Evolutionary conservation across 1,284 basidiomycete species (phyloP).

Genomic region (Kwoniella shivajii): DNA sequence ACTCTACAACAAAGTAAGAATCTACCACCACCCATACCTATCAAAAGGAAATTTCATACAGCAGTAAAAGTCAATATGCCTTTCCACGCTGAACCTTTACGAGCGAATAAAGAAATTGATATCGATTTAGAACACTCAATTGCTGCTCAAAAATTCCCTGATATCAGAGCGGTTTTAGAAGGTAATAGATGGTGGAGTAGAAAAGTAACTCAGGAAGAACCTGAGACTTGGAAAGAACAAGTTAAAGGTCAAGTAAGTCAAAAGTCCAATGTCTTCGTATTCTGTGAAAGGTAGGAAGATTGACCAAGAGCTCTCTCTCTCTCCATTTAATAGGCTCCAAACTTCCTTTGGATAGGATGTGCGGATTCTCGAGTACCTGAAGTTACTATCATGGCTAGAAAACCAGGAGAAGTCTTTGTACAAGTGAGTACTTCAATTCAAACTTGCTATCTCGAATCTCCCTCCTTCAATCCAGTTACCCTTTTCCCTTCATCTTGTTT

Average conservation of each 20-base stretch:
- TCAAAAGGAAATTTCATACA: constrained; percentile 3
- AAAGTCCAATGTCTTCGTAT: neutral
- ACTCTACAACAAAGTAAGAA: neutral
- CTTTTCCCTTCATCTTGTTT: neutral
- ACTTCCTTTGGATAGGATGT: constrained; percentile 54
- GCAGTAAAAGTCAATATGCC: constrained; percentile 13
- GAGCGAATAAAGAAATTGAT: constrained; percentile 23
- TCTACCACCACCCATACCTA: neutral
- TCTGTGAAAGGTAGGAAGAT: no score
- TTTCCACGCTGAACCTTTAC: constrained; percentile 24
- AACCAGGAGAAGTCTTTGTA: constrained; percentile 70
- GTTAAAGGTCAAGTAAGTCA: constrained; percentile 47
- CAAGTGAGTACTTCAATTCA: no score
- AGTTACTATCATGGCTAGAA: constrained; percentile 43
- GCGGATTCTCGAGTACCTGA: constrained; percentile 54
- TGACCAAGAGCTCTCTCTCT: no score
- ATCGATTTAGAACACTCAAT: constrained; percentile 27
- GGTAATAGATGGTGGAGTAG: constrained; percentile 46
- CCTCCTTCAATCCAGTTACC: no score
- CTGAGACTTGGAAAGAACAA: constrained; percentile 39
- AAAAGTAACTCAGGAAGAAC: constrained; percentile 30
- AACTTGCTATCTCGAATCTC: no score
- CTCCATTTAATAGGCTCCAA: constrained; percentile 34
- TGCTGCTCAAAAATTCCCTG: constrained; percentile 27
- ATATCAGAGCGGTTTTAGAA: constrained; percentile 25